These are phyloP conservation scores for Euptelea pleiosperma DNA, from an alignment of 164 flowering plant species.

Conservation along the genomic window DNA sequence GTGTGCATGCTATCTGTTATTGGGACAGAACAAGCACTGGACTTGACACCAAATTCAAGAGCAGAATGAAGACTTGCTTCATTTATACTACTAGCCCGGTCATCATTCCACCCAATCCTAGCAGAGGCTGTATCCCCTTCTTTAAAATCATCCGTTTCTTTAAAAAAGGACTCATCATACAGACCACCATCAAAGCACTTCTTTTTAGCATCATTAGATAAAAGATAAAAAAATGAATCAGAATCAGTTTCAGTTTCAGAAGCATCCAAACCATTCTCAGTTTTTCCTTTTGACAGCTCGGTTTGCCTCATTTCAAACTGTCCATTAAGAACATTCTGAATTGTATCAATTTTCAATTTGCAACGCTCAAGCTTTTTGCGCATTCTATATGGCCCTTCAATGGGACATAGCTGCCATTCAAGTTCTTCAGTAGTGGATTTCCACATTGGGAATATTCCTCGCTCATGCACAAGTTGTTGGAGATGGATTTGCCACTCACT, in stretches of 20 bases:
- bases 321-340: constrained; percentile 60
- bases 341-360: constrained; percentile 64
- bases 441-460: constrained; percentile 75
- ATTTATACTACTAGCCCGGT: constrained; percentile 70
- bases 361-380: constrained; percentile 95
- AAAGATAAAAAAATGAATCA: constrained; percentile 49
- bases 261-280: constrained; percentile 39
- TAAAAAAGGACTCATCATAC: constrained; percentile 48
- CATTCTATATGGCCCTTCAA: constrained; percentile 99
- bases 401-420: constrained; percentile 98
- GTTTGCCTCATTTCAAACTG: constrained; percentile 42
- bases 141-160: constrained; percentile 51
- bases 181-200: constrained; percentile 41
- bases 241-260: constrained; percentile 59
- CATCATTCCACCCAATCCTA: constrained; percentile 75
- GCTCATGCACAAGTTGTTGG: constrained; percentile 94
- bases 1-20: constrained; percentile 54
- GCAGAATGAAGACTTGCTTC: constrained; percentile 96
- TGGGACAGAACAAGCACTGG: constrained; percentile 66
- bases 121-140: constrained; percentile 47
- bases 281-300: constrained; percentile 43
- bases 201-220: constrained; percentile 42
- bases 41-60: constrained; percentile 67
- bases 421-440: constrained; percentile 51
- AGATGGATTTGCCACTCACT: constrained; percentile 97